phyloP scores from a whole-genome alignment of 2,329 filamentous ascomycete species.

The Colletotrichum spaethianum region DNA sequence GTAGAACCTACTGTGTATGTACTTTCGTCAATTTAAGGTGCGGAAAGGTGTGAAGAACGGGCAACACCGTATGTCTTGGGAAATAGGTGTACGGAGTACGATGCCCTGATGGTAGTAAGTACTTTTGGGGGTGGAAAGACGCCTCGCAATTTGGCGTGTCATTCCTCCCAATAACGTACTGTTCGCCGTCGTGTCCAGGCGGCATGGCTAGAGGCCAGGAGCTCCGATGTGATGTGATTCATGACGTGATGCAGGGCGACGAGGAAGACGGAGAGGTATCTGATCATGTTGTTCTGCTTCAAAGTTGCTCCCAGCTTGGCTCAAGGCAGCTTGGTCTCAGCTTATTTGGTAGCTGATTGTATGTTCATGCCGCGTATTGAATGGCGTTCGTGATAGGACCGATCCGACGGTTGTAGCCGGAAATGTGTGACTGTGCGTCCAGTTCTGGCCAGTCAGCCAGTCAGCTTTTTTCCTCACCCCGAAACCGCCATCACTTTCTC shows the following conservation, averaged over 20 bases:
- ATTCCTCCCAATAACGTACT: not conserved
- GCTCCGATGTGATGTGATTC: slow-evolving; percentile 12
- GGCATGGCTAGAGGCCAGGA: slow-evolving; percentile 2
- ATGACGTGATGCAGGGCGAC: slow-evolving; percentile 16
- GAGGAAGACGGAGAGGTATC: not conserved
- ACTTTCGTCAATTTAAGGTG: slow-evolving; percentile 26
- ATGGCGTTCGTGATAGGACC: slow-evolving; percentile 11
- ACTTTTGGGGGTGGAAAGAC: not conserved
- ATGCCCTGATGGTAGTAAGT: not conserved
- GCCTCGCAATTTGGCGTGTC: not conserved
- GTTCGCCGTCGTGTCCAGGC: not conserved
- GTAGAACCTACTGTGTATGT: slow-evolving; percentile 9
- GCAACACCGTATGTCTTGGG: slow-evolving; percentile 36
- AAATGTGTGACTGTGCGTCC: slow-evolving; percentile 19
- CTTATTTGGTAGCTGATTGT: not conserved
- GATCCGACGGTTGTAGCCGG: slow-evolving; percentile 21
- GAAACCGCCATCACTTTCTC: not conserved
- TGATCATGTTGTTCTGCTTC: slow-evolving; percentile 14
- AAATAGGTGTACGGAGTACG: slow-evolving; percentile 26
- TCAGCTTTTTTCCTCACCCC: not conserved
- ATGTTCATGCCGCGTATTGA: slow-evolving; percentile 9
- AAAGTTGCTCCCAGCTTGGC: not conserved
- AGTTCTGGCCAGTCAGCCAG: slow-evolving; percentile 11
- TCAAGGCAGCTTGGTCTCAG: slow-evolving; percentile 11
- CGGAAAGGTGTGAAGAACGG: slow-evolving; percentile 22